These are phyloP conservation scores for Cytospora chrysosperma DNA, from an alignment of 2,329 filamentous ascomycete genomes.

Conservation along the genomic window DNA sequence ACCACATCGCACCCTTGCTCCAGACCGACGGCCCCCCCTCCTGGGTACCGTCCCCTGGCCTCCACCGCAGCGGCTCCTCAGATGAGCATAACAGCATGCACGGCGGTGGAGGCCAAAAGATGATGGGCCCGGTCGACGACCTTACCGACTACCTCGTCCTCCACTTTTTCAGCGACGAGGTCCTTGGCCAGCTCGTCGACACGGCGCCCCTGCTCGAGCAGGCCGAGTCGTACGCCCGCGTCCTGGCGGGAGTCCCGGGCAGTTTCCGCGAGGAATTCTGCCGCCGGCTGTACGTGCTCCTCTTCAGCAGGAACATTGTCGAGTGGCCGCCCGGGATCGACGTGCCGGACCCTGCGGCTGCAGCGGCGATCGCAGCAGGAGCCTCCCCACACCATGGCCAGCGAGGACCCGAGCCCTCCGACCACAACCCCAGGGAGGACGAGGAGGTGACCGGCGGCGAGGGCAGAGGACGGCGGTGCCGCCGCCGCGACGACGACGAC, in stretches of 20 bases:
- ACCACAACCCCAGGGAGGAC: neutral
- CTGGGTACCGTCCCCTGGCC: neutral
- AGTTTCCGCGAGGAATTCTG: slow-evolving; percentile 19
- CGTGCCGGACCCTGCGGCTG: neutral
- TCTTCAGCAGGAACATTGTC: slow-evolving; percentile 17
- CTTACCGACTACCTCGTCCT: slow-evolving; percentile 21
- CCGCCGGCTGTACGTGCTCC: slow-evolving; percentile 17
- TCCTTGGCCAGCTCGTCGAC: slow-evolving; percentile 11
- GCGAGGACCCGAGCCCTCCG: too few relatives aligned
- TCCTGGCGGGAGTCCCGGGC: slow-evolving; percentile 3
- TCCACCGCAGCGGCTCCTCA: neutral
- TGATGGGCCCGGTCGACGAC: slow-evolving; percentile 12
- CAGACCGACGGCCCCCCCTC: neutral
- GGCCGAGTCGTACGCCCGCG: slow-evolving; percentile 4
- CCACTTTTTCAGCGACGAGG: neutral
- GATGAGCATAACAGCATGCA: neutral
- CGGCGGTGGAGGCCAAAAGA: neutral
- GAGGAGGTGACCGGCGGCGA: too few relatives aligned
- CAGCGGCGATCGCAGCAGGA: neutral
- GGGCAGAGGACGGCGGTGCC: neutral
- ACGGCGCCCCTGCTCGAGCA: slow-evolving; percentile 13
- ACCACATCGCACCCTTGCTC: slow-evolving; percentile 4
- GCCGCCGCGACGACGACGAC: too few relatives aligned
- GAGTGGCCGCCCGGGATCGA: slow-evolving; percentile 19
- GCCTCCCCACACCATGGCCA: neutral